Conservation (phyloP, 2,329 filamentous ascomycete species). For the Aspergillus pseudotamarii region DNA sequence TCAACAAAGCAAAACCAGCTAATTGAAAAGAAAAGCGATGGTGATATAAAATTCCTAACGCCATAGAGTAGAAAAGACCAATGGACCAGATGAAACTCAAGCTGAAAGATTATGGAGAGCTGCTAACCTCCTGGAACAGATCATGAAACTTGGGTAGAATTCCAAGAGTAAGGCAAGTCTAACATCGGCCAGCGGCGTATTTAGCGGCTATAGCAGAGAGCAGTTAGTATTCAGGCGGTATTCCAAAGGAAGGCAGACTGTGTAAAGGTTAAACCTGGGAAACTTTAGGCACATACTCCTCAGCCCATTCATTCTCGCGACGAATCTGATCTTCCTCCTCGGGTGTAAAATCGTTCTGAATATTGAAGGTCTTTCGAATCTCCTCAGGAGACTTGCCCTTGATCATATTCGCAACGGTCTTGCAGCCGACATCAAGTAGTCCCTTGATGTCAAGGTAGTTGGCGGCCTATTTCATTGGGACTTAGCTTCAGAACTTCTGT, state of each 20-base stretch:
- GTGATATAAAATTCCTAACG: conserved; percentile 22
- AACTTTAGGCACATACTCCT: conserved; percentile 60
- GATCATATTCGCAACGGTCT: conserved; percentile 99
- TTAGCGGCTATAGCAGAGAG: conserved; percentile 52
- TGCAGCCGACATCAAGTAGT: conserved; percentile 95
- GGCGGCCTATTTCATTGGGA: conserved; percentile 65
- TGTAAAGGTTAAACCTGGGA: neutral
- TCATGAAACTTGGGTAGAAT: conserved; percentile 2
- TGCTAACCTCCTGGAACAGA: conserved; percentile 3
- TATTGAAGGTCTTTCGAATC: conserved; percentile 99
- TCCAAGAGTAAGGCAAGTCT: conserved; percentile 6
- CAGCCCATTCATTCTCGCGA: conserved; percentile 88
- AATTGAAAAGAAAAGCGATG: neutral
- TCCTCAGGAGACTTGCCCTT: conserved; percentile 99
- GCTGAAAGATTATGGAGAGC: conserved; percentile 5
- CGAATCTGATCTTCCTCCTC: conserved; percentile 99
- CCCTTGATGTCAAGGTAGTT: conserved; percentile 99
- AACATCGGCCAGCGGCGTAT: conserved; percentile 7
- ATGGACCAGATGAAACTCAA: conserved; percentile 9
- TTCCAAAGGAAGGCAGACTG: neutral
- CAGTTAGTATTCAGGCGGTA: conserved; percentile 11
- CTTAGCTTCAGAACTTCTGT: conserved; percentile 1
- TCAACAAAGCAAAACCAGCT: neutral
- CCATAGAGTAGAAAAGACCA: conserved; percentile 20
- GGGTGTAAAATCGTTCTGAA: conserved; percentile 98